Evolutionary conservation across 2,329 filamentous ascomycete genomes (phyloP), one percentile per base, ranked within the genome.

Genomic region (Clonostachys rhizophaga): DNA sequence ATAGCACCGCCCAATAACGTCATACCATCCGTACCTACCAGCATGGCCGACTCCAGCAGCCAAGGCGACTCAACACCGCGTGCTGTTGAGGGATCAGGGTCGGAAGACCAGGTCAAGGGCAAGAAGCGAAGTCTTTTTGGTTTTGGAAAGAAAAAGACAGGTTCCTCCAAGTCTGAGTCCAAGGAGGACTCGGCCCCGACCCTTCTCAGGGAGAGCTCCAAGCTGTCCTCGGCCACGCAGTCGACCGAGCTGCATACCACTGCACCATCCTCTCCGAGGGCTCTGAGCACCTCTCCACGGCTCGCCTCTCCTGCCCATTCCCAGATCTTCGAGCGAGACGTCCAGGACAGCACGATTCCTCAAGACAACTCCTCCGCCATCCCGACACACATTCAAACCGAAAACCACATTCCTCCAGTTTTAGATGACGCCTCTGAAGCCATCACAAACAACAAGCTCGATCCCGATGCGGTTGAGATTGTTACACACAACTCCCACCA

Each of bases 241-340:
- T 62, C 67, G 47, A 70, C 70, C 45, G 68, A 77, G 52, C 60
- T 71, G 55, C 60, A 70, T 54, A 66, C 71, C 56, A 64, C 68
- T 42, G 63, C 74, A 11, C 80, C 84, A 13, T 72, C 82, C 1
- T 90, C 87, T 4, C 87, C 88, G 5, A 80, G 83, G 48, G 81
- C 79, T 45, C 68, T 89, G 41, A 84, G 86, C 12, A 78, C 81
- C 10, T 92, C 90, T 9, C 86, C 90, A 5, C 79, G 87, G 43
- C 68, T 91, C 41, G 81, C 86, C 46, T 95, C 90, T 17, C 89
- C 91, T 13, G 88, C 90, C 11, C 77, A 79, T 30, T 86, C 83
- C 5, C 83, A 86, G 56, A 96, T 97, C 58, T 97, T 97, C 62
- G 92, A 97, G 72, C 87, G 92, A 59, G 89, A 91, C 64, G 92